A percentile compares a stretch with the other conserved stretches of the same genome.
These are phyloP conservation scores for Onygenales sp. DNA, from an alignment of 2,329 filamentous ascomycete genomes.

Conservation along the genomic window DNA sequence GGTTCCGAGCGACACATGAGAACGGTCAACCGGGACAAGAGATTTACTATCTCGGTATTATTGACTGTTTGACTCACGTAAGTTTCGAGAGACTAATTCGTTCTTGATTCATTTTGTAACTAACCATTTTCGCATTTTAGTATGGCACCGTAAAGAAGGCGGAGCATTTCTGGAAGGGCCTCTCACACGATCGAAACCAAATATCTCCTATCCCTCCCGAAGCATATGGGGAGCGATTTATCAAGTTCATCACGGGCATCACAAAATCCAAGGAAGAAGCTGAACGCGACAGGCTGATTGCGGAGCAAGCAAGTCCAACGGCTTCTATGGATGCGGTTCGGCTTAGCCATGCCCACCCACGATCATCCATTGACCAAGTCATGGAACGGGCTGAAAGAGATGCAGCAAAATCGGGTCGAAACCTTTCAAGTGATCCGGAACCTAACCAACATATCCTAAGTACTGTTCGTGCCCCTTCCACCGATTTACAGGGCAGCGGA, in stretches of 20 bases:
- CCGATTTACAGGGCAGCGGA: conserved; percentile 44
- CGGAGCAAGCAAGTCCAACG: conserved; percentile 19
- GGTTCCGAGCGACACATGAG: conserved; percentile 86
- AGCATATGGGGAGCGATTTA: conserved; percentile 86
- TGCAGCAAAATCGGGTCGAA: conserved; percentile 30
- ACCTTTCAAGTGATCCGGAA: conserved; percentile 39
- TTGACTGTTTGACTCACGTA: conserved; percentile 95
- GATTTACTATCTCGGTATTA: conserved; percentile 96
- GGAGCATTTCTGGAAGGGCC: conserved; percentile 94
- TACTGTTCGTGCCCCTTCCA: conserved; percentile 48
- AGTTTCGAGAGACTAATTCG: conserved; percentile 31
- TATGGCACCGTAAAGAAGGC: conserved; percentile 91
- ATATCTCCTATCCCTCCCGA: conserved; percentile 89
- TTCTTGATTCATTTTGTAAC: neutral
- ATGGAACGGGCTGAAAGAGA: conserved; percentile 53
- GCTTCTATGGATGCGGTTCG: conserved; percentile 20
- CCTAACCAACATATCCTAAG: conserved; percentile 54
- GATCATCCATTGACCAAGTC: conserved; percentile 42
- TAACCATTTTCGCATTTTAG: conserved; percentile 35
- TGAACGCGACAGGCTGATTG: conserved; percentile 38
- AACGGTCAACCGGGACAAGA: conserved; percentile 76
- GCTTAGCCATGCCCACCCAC: conserved; percentile 17
- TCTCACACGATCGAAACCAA: conserved; percentile 71
- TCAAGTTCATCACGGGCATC: conserved; percentile 81
- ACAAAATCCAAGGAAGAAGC: conserved; percentile 86